phyloP scores from a whole-genome alignment of 164 flowering plant species.

The Warburgia ugandensis region DNA sequence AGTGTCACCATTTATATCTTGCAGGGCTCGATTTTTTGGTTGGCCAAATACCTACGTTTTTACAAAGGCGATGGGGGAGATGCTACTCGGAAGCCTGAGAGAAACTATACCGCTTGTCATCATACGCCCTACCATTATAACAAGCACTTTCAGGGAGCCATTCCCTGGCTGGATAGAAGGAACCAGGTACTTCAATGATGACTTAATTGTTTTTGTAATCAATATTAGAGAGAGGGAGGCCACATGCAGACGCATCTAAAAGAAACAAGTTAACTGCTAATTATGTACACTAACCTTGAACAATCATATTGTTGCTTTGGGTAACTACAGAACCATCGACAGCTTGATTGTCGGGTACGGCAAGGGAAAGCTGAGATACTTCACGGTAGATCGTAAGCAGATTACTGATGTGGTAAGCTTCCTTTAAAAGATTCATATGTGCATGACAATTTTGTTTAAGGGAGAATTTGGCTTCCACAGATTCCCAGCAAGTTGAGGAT shows the following conservation, averaged over 20 bases:
- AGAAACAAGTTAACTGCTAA: too few relatives aligned
- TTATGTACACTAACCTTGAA: too few relatives aligned
- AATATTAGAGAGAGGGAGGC: not conserved
- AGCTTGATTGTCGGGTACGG: conserved; percentile 46
- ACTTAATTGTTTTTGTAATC: not conserved
- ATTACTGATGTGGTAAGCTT: conserved; percentile 49
- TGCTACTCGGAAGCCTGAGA: conserved; percentile 25
- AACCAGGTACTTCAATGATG: conserved; percentile 40
- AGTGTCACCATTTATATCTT: too few relatives aligned
- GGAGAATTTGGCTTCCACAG: too few relatives aligned
- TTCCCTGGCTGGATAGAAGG: conserved; percentile 48
- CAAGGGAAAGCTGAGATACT: conserved; percentile 52
- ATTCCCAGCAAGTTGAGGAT: too few relatives aligned
- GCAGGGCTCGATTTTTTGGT: conserved; percentile 34
- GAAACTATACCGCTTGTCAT: conserved; percentile 24
- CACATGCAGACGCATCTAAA: too few relatives aligned
- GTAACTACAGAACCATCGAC: conserved; percentile 53
- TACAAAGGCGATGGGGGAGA: conserved; percentile 45
- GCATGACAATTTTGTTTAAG: too few relatives aligned
- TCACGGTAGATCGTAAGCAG: conserved; percentile 36
- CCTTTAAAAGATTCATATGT: too few relatives aligned
- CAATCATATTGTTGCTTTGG: not conserved
- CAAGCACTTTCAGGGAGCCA: conserved; percentile 32
- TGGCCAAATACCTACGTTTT: conserved; percentile 45
- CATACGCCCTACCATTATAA: conserved; percentile 29